Conservation (phyloP, 352 stramenopile genomes). For the Phytophthora meadii region DNA sequence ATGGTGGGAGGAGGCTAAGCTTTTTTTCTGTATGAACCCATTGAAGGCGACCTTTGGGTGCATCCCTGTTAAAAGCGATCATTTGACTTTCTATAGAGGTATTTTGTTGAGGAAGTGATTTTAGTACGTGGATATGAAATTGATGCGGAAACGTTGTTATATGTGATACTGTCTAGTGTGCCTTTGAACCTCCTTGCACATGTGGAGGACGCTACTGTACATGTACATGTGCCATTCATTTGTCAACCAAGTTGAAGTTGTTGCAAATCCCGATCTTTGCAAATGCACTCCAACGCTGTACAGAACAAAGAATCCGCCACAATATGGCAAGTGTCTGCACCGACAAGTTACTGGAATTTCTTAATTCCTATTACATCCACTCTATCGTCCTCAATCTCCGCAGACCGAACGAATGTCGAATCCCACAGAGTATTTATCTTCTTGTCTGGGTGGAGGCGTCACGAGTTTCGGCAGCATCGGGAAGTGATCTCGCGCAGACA, state of each 20-base stretch:
- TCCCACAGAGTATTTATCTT: constrained; percentile 71
- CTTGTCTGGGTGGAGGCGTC: constrained; percentile 31
- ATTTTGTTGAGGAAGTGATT: background rate
- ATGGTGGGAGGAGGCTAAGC: background rate
- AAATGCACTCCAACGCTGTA: background rate
- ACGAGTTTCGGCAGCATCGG: constrained; percentile 36
- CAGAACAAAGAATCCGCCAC: no score
- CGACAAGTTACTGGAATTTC: background rate
- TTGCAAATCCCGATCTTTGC: constrained; percentile 12
- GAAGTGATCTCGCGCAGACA: constrained; percentile 28
- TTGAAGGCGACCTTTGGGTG: constrained; percentile 19
- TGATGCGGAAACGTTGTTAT: background rate
- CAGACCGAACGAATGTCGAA: constrained; percentile 76
- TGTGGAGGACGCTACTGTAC: background rate
- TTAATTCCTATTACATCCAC: background rate
- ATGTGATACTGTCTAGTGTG: background rate
- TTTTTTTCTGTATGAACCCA: constrained; percentile 22
- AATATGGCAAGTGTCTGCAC: background rate
- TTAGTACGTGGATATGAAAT: background rate
- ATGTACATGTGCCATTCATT: constrained; percentile 5
- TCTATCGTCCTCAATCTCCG: constrained; percentile 28
- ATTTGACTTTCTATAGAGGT: background rate
- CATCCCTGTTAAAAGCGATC: constrained; percentile 7
- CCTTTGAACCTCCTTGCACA: background rate
- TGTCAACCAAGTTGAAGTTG: constrained; percentile 22